These are phyloP conservation scores for Arthrobotrys pseudoclavata DNA, from an alignment of 2,329 filamentous ascomycete genomes.

Conservation along the genomic window DNA sequence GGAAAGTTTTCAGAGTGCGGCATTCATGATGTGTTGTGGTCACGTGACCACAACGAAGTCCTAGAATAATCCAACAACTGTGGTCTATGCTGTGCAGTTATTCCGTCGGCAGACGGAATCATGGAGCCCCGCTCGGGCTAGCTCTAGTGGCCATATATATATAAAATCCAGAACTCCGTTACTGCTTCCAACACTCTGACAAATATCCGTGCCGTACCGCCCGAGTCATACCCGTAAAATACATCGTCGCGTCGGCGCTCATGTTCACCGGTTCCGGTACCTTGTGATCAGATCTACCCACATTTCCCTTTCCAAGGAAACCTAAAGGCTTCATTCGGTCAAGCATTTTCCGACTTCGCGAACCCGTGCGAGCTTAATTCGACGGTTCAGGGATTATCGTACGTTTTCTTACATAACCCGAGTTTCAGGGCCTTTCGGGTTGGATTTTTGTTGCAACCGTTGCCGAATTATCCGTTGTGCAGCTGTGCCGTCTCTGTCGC, in stretches of 20 bases:
- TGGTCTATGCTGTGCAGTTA: too few relatives aligned
- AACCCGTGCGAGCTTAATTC: not conserved
- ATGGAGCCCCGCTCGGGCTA: too few relatives aligned
- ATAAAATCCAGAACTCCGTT: too few relatives aligned
- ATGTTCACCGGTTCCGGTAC: not conserved
- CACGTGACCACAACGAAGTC: too few relatives aligned
- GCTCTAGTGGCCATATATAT: too few relatives aligned
- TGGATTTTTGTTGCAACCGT: not conserved
- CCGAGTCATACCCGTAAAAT: not conserved
- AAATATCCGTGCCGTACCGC: conserved; percentile 1
- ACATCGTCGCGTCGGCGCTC: too few relatives aligned
- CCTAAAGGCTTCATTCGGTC: conserved; percentile 1
- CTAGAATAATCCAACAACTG: too few relatives aligned
- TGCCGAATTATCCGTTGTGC: conserved; percentile 40
- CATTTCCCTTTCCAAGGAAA: conserved; percentile 5
- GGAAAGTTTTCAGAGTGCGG: too few relatives aligned
- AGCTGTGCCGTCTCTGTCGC: not conserved
- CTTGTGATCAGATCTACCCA: not conserved
- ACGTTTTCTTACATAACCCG: conserved; percentile 4
- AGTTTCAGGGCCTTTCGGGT: not conserved
- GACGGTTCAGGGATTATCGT: not conserved
- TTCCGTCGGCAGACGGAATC: too few relatives aligned
- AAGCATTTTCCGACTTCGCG: not conserved
- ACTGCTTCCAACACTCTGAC: not conserved
- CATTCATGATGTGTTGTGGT: too few relatives aligned